Percentiles rank a stretch among this genome's conserved stretches.
These are phyloP conservation scores for Ceratobasidium sp. DNA, from an alignment of 1,284 basidiomycete species.

Conservation along the genomic window DNA sequence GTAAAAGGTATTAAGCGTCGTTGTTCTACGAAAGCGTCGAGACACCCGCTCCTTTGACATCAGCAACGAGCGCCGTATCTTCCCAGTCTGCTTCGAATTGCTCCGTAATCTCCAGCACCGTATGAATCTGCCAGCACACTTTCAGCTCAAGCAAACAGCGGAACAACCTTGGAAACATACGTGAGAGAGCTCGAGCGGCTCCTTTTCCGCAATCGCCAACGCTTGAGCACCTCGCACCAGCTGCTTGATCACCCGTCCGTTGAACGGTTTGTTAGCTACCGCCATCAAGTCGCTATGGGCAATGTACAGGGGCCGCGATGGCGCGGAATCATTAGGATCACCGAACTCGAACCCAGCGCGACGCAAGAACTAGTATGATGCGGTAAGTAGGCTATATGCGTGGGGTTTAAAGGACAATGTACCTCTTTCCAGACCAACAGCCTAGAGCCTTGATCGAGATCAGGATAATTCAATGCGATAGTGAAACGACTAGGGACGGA, in stretches of 20 bases:
- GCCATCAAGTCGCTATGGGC: constrained; percentile 60
- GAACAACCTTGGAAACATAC: too few species aligned
- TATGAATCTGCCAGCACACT: too few species aligned
- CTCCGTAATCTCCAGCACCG: too few species aligned
- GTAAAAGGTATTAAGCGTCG: too few species aligned
- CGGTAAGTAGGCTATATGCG: too few species aligned
- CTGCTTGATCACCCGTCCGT: constrained; percentile 76
- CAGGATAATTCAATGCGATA: constrained; percentile 71
- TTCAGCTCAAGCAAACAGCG: too few species aligned
- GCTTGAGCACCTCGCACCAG: constrained; percentile 72
- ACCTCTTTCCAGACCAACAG: constrained; percentile 67
- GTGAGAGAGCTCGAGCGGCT: constrained; percentile 51
- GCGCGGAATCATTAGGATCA: background rate
- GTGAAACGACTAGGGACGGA: constrained; percentile 70
- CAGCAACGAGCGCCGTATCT: too few species aligned
- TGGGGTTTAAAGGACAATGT: too few species aligned
- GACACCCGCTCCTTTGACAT: too few species aligned
- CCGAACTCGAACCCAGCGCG: constrained; percentile 61
- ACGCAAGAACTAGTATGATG: constrained; percentile 59
- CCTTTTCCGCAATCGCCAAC: constrained; percentile 64
- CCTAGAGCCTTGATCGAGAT: constrained; percentile 65
- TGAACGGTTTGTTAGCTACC: constrained; percentile 65
- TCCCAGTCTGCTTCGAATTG: too few species aligned
- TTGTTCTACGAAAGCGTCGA: too few species aligned
- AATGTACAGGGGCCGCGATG: constrained; percentile 52